These are phyloP conservation scores for Anthostomella pinea DNA, from an alignment of 2,329 filamentous ascomycete genomes.

Conservation along the genomic window DNA sequence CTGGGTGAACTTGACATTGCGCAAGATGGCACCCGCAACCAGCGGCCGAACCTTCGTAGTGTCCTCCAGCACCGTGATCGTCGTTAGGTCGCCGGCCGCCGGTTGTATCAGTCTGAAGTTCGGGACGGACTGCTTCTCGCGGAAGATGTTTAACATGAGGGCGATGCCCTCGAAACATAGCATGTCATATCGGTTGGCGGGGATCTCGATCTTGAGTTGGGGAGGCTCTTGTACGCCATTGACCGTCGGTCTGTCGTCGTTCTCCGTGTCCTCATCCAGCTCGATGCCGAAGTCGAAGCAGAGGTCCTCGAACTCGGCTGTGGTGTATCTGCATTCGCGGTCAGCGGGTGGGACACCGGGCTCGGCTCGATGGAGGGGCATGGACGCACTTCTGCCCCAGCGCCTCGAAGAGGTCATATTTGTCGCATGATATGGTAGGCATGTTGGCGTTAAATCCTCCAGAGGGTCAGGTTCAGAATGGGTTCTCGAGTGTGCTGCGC, in stretches of 20 bases:
- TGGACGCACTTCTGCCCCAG: constrained; percentile 73
- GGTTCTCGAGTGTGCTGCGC: too few species aligned
- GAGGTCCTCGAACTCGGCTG: constrained; percentile 91
- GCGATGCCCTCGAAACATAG: constrained; percentile 96
- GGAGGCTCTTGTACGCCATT: constrained; percentile 64
- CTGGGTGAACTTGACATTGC: constrained; percentile 88
- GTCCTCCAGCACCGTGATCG: constrained; percentile 73
- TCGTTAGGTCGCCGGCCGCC: constrained; percentile 69
- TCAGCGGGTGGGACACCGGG: constrained; percentile 20
- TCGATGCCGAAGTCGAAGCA: constrained; percentile 99
- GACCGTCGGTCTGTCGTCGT: constrained; percentile 51
- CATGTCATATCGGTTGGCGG: constrained; percentile 91
- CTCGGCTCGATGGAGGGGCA: constrained; percentile 13
- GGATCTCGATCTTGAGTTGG: constrained; percentile 97
- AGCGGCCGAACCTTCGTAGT: constrained; percentile 81
- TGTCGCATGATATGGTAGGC: constrained; percentile 97
- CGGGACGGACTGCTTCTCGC: constrained; percentile 70
- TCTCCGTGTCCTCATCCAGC: constrained; percentile 90
- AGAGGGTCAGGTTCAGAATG: too few species aligned
- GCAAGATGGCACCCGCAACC: constrained; percentile 83
- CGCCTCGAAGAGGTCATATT: constrained; percentile 91
- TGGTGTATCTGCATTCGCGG: constrained; percentile 65
- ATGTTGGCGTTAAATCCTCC: too few species aligned
- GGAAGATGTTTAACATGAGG: constrained; percentile 45
- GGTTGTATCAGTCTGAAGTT: constrained; percentile 76